These are phyloP conservation scores for Coleophoma crateriformis DNA, from an alignment of 2,329 filamentous ascomycete genomes.

Conservation along the genomic window DNA sequence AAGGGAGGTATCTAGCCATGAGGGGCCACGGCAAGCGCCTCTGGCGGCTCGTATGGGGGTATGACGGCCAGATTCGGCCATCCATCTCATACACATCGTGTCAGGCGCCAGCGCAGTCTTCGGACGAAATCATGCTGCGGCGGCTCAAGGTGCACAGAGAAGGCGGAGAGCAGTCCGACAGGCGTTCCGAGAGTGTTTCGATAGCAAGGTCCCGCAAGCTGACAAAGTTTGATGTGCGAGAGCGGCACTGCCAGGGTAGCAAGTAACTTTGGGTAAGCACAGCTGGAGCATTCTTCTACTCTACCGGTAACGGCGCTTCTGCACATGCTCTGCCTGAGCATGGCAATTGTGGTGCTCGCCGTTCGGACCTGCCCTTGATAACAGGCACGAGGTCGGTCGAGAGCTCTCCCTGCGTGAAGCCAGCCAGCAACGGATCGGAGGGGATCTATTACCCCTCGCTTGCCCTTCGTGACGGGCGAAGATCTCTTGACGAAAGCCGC, in stretches of 20 bases:
- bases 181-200: constrained; percentile 1
- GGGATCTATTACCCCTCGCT: constrained; percentile 1
- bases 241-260: neutral
- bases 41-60: neutral
- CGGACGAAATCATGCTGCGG: too few species aligned
- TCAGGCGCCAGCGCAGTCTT: too few species aligned
- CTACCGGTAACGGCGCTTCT: too few species aligned
- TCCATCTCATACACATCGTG: too few species aligned
- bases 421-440: too few species aligned
- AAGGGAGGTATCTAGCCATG: neutral
- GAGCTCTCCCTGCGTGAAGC: too few species aligned
- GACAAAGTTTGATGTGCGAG: neutral
- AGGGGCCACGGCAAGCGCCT: neutral
- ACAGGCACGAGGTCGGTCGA: too few species aligned
- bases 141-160: neutral
- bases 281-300: too few species aligned
- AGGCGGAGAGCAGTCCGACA: neutral
- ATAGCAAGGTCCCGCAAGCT: neutral
- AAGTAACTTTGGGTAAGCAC: neutral
- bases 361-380: too few species aligned
- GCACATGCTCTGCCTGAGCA: too few species aligned
- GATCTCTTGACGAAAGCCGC: constrained; percentile 8
- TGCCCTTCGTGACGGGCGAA: constrained; percentile 4
- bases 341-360: too few species aligned
- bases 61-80: too few species aligned